Evolutionary conservation across 169 alveolate genomes (phyloP).

Genomic region (Eimeria nieschulzi): DNA sequence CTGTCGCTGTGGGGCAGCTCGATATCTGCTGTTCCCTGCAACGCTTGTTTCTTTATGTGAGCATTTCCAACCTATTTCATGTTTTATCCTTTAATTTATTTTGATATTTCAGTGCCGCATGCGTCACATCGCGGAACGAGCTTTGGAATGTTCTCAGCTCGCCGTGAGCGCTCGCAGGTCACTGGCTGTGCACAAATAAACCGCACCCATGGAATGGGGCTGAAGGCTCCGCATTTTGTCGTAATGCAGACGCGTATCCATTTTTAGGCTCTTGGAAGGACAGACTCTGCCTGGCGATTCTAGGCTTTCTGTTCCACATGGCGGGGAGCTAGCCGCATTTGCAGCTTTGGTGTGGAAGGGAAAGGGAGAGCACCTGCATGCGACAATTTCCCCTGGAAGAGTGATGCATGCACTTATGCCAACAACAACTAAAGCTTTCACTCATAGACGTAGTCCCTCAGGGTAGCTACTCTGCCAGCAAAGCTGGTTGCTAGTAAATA

Average conservation of each 20-base stretch:
- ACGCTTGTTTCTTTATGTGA: too few relatives aligned
- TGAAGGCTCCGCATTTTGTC: not conserved
- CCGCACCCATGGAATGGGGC: conserved; percentile 63
- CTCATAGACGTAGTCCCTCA: too few relatives aligned
- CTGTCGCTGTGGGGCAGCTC: too few relatives aligned
- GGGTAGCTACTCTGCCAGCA: too few relatives aligned
- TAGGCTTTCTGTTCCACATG: conserved; percentile 41
- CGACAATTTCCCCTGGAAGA: not conserved
- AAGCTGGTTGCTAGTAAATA: too few relatives aligned
- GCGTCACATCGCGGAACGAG: not conserved
- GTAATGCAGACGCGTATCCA: not conserved
- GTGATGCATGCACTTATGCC: not conserved
- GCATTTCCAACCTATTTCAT: too few relatives aligned
- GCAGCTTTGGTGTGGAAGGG: conserved; percentile 26
- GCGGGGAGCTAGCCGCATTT: conserved; percentile 5
- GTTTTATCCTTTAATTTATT: not conserved
- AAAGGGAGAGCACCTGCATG: not conserved
- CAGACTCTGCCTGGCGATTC: conserved; percentile 15
- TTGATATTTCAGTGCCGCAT: not conserved
- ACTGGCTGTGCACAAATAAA: conserved; percentile 34
- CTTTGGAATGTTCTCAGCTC: not conserved
- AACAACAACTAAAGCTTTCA: too few relatives aligned
- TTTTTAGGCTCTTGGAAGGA: not conserved
- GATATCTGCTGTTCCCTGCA: too few relatives aligned
- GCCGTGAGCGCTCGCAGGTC: not conserved